Evolutionary conservation across 169 alveolate genomes (phyloP).

Genomic region (Toxoplasma gondii): DNA sequence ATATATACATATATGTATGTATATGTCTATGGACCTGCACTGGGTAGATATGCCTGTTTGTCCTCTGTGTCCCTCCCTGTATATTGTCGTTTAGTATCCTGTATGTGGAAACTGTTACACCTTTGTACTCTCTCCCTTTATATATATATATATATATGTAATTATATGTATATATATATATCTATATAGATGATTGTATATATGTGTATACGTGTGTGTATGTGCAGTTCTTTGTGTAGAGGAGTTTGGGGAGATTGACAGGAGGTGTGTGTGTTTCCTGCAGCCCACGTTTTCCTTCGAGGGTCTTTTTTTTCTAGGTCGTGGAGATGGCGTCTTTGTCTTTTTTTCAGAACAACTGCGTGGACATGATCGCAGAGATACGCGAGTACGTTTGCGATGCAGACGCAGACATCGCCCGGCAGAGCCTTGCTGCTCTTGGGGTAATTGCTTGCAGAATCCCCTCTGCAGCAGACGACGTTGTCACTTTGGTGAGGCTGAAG

Average conservation of each 20-base stretch:
- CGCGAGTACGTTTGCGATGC: conserved; percentile 95
- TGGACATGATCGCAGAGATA: conserved; percentile 89
- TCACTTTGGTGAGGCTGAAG: conserved; percentile 2
- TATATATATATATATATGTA: too few relatives aligned
- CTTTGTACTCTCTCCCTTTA: too few relatives aligned
- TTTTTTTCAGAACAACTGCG: conserved; percentile 78
- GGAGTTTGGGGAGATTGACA: too few relatives aligned
- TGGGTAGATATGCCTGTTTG: too few relatives aligned
- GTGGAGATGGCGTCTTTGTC: not conserved
- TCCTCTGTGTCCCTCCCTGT: too few relatives aligned
- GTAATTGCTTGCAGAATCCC: conserved; percentile 89
- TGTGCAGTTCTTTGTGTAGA: not conserved
- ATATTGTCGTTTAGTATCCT: too few relatives aligned
- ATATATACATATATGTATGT: too few relatives aligned
- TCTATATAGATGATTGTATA: not conserved
- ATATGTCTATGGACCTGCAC: too few relatives aligned
- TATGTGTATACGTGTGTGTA: not conserved
- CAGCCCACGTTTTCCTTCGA: not conserved
- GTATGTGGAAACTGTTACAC: too few relatives aligned
- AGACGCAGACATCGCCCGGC: conserved; percentile 90
- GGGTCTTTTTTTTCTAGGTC: not conserved
- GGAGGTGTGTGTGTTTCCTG: not conserved
- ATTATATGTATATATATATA: too few relatives aligned
- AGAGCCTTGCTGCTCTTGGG: conserved; percentile 91
- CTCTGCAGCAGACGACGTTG: conserved; percentile 13